Conservation (phyloP, 2,329 filamentous ascomycete genomes). For the Colletotrichum lindemuthianum region DNA sequence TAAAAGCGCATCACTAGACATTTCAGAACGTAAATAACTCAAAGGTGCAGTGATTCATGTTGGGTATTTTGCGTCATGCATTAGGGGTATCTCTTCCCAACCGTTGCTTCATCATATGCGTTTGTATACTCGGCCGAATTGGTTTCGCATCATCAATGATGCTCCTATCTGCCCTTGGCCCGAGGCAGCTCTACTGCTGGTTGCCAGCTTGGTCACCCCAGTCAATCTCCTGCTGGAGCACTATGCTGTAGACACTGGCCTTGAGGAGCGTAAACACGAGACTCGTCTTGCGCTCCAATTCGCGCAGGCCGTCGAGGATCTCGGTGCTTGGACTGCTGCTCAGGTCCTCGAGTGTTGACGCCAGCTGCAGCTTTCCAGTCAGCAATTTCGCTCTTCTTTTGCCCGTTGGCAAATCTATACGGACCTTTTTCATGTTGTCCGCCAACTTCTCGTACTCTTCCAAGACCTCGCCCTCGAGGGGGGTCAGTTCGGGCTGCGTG, state of each 20-base stretch:
- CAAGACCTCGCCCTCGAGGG: slow-evolving; percentile 91
- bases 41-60: background rate
- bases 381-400: background rate
- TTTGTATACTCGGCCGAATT: background rate
- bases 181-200: slow-evolving; percentile 39
- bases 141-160: background rate
- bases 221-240: slow-evolving; percentile 95
- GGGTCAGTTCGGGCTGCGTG: slow-evolving; percentile 69
- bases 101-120: slow-evolving; percentile 8
- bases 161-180: slow-evolving; percentile 30
- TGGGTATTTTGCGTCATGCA: background rate
- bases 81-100: slow-evolving; percentile 21
- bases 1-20: slow-evolving; percentile 30
- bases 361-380: slow-evolving; percentile 58
- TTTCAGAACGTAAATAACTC: background rate
- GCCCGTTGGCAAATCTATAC: slow-evolving; percentile 29
- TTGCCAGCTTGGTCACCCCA: slow-evolving; percentile 65
- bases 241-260: slow-evolving; percentile 98
- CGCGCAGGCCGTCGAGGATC: slow-evolving; percentile 85
- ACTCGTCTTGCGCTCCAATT: slow-evolving; percentile 93
- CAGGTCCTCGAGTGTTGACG: slow-evolving; percentile 68
- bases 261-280: slow-evolving; percentile 96
- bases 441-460: slow-evolving; percentile 92
- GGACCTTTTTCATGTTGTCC: slow-evolving; percentile 90
- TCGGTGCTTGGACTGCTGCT: slow-evolving; percentile 79